Percentiles rank a stretch among this genome's conserved stretches.
phyloP scores from a whole-genome alignment of 805 yeast species.

The Lachancea cidri region DNA sequence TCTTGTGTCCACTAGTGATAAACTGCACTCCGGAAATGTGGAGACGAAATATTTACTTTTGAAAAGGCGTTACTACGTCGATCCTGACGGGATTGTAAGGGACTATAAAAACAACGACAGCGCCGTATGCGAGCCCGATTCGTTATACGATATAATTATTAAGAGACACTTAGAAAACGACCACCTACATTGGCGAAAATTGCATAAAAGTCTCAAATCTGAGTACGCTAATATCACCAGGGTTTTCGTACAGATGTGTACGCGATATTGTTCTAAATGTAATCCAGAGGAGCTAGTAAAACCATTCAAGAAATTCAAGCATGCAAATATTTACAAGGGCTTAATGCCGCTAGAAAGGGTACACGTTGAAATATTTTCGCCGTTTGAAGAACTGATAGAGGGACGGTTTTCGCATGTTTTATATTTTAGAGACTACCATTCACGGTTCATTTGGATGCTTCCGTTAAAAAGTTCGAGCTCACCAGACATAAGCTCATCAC shows the following conservation, averaged over 20 bases:
- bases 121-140: constrained; percentile 28
- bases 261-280: constrained; percentile 28
- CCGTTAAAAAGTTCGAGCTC: constrained; percentile 26
- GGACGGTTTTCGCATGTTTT: constrained; percentile 26
- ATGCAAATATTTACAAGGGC: constrained; percentile 16
- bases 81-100: constrained; percentile 16
- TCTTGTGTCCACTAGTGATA: constrained; percentile 16
- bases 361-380: constrained; percentile 27
- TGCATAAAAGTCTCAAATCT: constrained; percentile 16
- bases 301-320: constrained; percentile 14
- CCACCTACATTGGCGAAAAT: constrained; percentile 17
- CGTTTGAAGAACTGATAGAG: constrained; percentile 21
- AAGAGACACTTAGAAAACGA: constrained; percentile 30
- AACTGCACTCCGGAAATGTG: constrained; percentile 15
- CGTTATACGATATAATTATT: constrained; percentile 25
- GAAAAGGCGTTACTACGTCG: constrained; percentile 22
- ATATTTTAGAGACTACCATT: constrained; percentile 26
- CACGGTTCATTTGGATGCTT: constrained; percentile 28
- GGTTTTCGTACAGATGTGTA: constrained; percentile 14
- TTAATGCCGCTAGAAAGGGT: constrained; percentile 26
- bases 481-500: constrained; percentile 15
- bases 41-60: constrained; percentile 19
- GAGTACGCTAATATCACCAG: constrained; percentile 26
- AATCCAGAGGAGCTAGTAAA: constrained; percentile 16
- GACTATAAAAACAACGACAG: constrained; percentile 21